These are phyloP conservation scores for Encephalitozoon hellem DNA, from an alignment of 371 early-diverging fungal genomes.

Conservation along the genomic window DNA sequence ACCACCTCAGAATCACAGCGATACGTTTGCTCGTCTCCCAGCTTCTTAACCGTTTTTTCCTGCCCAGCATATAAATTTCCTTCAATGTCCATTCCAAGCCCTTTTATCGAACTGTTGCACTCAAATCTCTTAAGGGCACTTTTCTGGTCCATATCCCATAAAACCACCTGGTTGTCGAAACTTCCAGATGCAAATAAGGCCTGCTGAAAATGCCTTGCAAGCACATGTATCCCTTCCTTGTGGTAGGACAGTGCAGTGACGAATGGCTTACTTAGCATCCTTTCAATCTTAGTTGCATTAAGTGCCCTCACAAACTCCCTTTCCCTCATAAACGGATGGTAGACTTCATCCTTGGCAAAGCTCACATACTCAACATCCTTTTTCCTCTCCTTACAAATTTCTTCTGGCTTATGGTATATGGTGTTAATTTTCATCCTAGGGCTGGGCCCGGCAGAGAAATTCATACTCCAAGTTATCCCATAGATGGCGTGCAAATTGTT, in stretches of 20 bases:
- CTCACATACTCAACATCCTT: constrained; percentile 77
- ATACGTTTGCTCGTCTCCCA: neutral
- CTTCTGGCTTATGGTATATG: constrained; percentile 66
- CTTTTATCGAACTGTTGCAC: constrained; percentile 10
- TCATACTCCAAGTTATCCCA: neutral
- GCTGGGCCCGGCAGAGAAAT: neutral
- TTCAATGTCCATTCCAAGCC: constrained; percentile 17
- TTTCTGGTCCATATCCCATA: constrained; percentile 39
- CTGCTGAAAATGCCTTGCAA: constrained; percentile 78
- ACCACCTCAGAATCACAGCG: constrained; percentile 1
- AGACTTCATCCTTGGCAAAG: constrained; percentile 74
- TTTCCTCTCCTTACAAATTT: constrained; percentile 69
- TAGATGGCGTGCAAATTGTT: constrained; percentile 20
- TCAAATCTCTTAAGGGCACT: neutral
- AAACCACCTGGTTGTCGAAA: constrained; percentile 40
- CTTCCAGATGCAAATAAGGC: constrained; percentile 31
- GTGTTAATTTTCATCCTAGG: constrained; percentile 69
- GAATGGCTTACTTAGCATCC: constrained; percentile 95
- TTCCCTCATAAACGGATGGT: constrained; percentile 85
- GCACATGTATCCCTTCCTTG: constrained; percentile 83
- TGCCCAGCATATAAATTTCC: constrained; percentile 21
- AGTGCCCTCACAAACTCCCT: constrained; percentile 91
- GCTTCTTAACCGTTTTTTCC: constrained; percentile 5
- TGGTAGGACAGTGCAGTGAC: constrained; percentile 76
- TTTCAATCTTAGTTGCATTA: constrained; percentile 82